A percentile compares a stretch with the other conserved stretches of the same genome.
phyloP scores from a whole-genome alignment of 2,329 filamentous ascomycete species.

The Bipolaris sorokiniana region DNA sequence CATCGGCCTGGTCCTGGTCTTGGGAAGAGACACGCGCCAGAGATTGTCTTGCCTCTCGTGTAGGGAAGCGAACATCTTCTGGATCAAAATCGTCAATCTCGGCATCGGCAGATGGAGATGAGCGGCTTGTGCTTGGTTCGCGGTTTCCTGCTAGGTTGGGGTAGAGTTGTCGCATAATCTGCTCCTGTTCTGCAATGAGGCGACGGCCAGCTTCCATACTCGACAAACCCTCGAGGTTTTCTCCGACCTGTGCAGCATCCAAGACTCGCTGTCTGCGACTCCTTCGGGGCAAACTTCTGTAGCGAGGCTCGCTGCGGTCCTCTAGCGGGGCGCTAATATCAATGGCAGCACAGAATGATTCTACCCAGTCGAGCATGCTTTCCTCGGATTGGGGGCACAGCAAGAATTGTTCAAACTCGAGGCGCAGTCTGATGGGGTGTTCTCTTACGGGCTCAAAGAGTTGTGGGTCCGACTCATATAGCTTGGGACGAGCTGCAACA shows the following conservation, averaged over 20 bases:
- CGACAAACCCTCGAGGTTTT: slow-evolving; percentile 42
- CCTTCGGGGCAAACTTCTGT: slow-evolving; percentile 56
- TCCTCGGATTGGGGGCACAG: slow-evolving; percentile 69
- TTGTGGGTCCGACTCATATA: slow-evolving; percentile 55
- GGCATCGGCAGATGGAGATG: slow-evolving; percentile 30
- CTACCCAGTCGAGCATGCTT: slow-evolving; percentile 71
- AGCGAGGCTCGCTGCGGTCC: slow-evolving; percentile 61
- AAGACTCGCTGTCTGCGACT: slow-evolving; percentile 48
- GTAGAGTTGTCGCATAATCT: slow-evolving; percentile 55
- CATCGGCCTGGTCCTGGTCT: slow-evolving; percentile 25
- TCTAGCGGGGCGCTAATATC: slow-evolving; percentile 74
- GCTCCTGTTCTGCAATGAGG: slow-evolving; percentile 57
- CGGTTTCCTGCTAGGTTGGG: slow-evolving; percentile 48
- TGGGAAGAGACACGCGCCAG: slow-evolving; percentile 25
- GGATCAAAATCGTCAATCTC: slow-evolving; percentile 49
- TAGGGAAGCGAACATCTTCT: slow-evolving; percentile 47
- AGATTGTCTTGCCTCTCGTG: slow-evolving; percentile 20
- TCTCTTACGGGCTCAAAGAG: slow-evolving; percentile 55
- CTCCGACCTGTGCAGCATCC: slow-evolving; percentile 37
- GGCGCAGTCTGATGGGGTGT: slow-evolving; percentile 73
- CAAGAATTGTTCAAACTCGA: slow-evolving; percentile 76
- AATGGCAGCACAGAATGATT: slow-evolving; percentile 71
- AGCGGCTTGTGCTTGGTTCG: slow-evolving; percentile 15
- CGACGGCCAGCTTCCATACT: slow-evolving; percentile 43
- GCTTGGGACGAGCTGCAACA: slow-evolving; percentile 45